Base-by-base conservation (phyloP, 352 stramenopile species). In the Phytophthora vignae region DNA sequence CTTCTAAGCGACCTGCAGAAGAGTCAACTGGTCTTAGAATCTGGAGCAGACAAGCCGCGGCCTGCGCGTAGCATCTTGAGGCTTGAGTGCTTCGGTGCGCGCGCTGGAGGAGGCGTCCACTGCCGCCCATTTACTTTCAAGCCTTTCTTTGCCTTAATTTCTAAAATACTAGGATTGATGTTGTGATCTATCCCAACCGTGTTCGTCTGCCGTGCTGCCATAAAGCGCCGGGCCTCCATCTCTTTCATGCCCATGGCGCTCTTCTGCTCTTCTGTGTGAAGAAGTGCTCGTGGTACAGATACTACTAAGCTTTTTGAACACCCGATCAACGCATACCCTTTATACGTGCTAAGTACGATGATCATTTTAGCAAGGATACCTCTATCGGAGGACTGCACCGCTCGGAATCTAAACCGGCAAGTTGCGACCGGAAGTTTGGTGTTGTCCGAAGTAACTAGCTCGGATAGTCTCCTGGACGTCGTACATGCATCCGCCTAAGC, bases 1-100 rank as follows among this genome's bases (percentile, higher is more conserved):
- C 86, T 97, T 98, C 77, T 98, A 95, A 96, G 64, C 38, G 69
- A 33, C 9, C 54, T 10, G 29, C 54, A 62, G 48, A 67, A 40
- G 67, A 17, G 48, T 58, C 48, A 33, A 76, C 68, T 69, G 69
- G 69, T 69, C 60, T 73, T 81, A 78, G 66, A 77, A 75, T 71
- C 50, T 66, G 61, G 54, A 68, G 70, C 53, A 71, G 38, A 50
- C 33, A 53, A 29, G 54, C 57, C 22, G 58, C 49, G 33, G 48
- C 21, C 52, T 17, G 22, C 14, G 12, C 1, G 27, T 31, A 50
- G 19, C 60, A 64, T 68, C 65, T 87, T 80, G 79, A 87, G 79
- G 79, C 79, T 87, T 74, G 49, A 83, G 79, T 87, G 79, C 77
- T 87, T 87, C 75, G 79, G 55, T 72, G 69, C 57, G 33, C 1